phyloP scores from a whole-genome alignment of 1,284 basidiomycete species.

The Cryptococcus sp. region DNA sequence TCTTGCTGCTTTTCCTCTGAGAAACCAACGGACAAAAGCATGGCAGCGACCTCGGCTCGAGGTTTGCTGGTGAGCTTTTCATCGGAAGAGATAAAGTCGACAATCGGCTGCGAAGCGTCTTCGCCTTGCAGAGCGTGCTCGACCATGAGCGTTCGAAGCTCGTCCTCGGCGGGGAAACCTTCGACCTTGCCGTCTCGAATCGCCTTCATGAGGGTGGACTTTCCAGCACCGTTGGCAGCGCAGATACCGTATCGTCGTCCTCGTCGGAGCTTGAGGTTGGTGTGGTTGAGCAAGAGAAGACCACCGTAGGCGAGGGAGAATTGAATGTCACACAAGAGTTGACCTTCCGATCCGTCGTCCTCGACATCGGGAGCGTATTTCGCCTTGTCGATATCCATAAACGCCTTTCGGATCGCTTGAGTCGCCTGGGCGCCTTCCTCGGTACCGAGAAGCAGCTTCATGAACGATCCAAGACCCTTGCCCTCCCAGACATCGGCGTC shows the following conservation, averaged over 20 bases:
- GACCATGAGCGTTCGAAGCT: constrained; percentile 87
- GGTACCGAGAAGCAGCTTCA: constrained; percentile 51
- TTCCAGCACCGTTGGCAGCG: constrained; percentile 92
- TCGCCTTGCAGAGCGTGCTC: constrained; percentile 94
- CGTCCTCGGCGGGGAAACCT: constrained; percentile 85
- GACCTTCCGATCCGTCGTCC: constrained; percentile 69
- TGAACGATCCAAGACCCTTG: constrained; percentile 61
- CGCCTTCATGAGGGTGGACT: constrained; percentile 94
- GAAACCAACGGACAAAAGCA: constrained; percentile 84
- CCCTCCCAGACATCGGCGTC: constrained; percentile 65
- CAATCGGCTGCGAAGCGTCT: constrained; percentile 69
- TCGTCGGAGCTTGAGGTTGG: constrained; percentile 80
- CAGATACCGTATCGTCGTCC: constrained; percentile 93
- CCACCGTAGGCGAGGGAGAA: constrained; percentile 98
- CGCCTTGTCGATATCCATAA: constrained; percentile 69
- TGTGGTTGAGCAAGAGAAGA: constrained; percentile 91
- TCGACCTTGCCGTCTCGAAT: constrained; percentile 89
- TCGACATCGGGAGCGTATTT: constrained; percentile 48
- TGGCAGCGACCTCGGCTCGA: constrained; percentile 65
- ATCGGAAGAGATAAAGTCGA: constrained; percentile 78
- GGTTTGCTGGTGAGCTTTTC: constrained; percentile 53
- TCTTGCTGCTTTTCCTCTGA: constrained; percentile 80
- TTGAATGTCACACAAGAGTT: constrained; percentile 78
- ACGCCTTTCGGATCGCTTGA: constrained; percentile 64
- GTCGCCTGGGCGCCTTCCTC: constrained; percentile 51